A percentile compares a stretch with the other conserved stretches of the same genome.
Conservation (phyloP, 352 stramenopile species). For the Phytophthora lateralis region DNA sequence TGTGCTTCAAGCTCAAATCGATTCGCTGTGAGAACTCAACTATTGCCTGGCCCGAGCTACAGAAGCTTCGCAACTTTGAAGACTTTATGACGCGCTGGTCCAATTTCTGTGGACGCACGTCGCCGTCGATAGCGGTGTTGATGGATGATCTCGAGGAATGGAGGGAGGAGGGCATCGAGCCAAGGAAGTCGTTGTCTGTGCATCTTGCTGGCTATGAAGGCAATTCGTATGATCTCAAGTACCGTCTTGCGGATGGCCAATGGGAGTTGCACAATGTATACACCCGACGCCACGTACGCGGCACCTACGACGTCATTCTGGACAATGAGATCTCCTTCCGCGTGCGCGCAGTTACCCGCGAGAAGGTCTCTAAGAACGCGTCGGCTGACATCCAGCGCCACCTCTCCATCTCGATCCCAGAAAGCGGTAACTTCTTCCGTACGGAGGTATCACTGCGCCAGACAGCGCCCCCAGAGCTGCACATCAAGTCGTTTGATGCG, state of each 20-base stretch:
- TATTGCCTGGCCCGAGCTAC: constrained; percentile 38
- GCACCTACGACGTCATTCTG: constrained; percentile 44
- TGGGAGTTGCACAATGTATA: constrained; percentile 35
- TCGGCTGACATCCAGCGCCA: constrained; percentile 28
- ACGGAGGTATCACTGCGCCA: constrained; percentile 24
- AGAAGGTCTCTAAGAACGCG: constrained; percentile 10
- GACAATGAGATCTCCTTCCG: constrained; percentile 40
- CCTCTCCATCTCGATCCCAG: constrained; percentile 25
- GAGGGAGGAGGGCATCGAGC: constrained; percentile 19
- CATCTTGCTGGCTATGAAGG: constrained; percentile 23
- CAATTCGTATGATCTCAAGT: constrained; percentile 45
- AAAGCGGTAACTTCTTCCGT: constrained; percentile 27
- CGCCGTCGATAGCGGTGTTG: constrained; percentile 22
- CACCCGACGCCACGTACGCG: constrained; percentile 12
- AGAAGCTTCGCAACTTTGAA: constrained; percentile 27
- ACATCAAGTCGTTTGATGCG: constrained; percentile 25
- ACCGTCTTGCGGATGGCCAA: constrained; percentile 34
- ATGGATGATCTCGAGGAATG: constrained; percentile 38
- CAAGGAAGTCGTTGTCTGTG: constrained; percentile 23
- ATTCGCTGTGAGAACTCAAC: constrained; percentile 23
- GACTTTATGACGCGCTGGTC: constrained; percentile 45
- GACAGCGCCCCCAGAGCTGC: constrained; percentile 23
- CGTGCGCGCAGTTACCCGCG: constrained; percentile 30
- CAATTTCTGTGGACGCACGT: constrained; percentile 36
- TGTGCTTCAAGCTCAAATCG: constrained; percentile 40